Evolutionary conservation across 1,139 yeast species (phyloP), one percentile per base, ranked within the genome.

Genomic region (Sugiyamaella pinicola): DNA sequence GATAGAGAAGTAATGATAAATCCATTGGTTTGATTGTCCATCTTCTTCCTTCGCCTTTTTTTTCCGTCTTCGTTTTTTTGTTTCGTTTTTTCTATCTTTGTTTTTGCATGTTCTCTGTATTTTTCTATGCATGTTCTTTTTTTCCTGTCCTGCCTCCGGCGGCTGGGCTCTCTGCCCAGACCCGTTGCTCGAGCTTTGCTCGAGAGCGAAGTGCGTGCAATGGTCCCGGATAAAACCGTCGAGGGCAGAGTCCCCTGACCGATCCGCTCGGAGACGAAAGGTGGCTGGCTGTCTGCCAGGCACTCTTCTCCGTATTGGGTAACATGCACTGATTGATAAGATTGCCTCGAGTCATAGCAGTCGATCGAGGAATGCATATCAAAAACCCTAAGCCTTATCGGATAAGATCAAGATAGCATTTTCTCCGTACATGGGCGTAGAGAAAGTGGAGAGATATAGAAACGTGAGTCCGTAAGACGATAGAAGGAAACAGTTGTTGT

Each of bases 61-160:
- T 54, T 46, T 48, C 50, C n/a, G n/a, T 35, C 52, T 46, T 31
- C 46, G 37, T 38, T 47, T 47, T 45, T 31, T 39, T 34, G 33
- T 17, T 26, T 41, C 15, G 33, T 41, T 12, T 17, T 13, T 22
- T 40, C n/a, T 39, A 9, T 26, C 18, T 40, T 26, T 24, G 6
- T 26, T 24, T 41, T 26, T 26, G 19, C 34, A 24, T 41, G 34
- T 42, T 42, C 4, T 35, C 15, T 35, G 29, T 45, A 26, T 45
- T 34, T 33, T 35, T 19, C 19, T 42, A 31, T 43, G 38, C 47
- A 33, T 43, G 38, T 43, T 43, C 39, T 43, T 31, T 43, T 31
- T 31, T 21, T 43, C 13, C n/a, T 31, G 12, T 26, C 8, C 28
- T 26, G 3, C 12, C n/a, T 7, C 3, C 31, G 9, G 9, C 31